Conservation (phyloP, 371 early-diverging fungal species). For the Mortierella sp. region DNA sequence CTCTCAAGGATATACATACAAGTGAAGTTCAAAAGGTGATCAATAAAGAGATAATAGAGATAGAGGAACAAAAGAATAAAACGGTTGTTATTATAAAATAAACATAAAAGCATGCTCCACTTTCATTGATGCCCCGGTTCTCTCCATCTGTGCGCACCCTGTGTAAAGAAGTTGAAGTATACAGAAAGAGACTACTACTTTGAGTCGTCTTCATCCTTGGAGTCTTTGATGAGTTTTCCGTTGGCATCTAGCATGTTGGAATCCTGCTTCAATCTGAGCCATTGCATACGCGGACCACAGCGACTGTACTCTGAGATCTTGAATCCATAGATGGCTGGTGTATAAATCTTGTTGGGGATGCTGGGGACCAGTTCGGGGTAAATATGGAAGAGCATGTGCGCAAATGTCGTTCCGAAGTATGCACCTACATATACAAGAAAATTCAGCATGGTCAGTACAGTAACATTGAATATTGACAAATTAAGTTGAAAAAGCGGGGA, state of each 20-base stretch:
- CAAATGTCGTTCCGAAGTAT: conserved; percentile 96
- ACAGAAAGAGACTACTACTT: conserved; percentile 29
- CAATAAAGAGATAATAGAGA: neutral
- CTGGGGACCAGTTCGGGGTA: conserved; percentile 81
- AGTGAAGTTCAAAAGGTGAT: no score
- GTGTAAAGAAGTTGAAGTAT: neutral
- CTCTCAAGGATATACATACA: no score
- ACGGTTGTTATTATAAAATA: neutral
- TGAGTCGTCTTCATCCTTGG: conserved; percentile 52
- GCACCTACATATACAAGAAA: no score
- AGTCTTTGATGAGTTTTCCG: conserved; percentile 53
- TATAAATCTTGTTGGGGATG: conserved; percentile 65
- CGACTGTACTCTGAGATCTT: conserved; percentile 67
- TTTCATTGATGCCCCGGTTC: no score
- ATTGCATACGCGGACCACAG: conserved; percentile 81
- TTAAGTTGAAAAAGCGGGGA: conserved; percentile 10
- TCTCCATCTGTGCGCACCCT: no score
- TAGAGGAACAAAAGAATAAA: conserved; percentile 1
- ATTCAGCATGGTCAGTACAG: neutral
- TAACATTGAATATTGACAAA: neutral
- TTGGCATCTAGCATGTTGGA: conserved; percentile 32
- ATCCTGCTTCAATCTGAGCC: conserved; percentile 70
- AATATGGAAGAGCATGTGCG: conserved; percentile 90
- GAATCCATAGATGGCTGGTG: conserved; percentile 88
- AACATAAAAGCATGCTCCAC: neutral